Percentiles rank a stretch among this genome's conserved stretches.
Conservation (phyloP, 2,329 filamentous ascomycete genomes). For the Juglanconis sp. region DNA sequence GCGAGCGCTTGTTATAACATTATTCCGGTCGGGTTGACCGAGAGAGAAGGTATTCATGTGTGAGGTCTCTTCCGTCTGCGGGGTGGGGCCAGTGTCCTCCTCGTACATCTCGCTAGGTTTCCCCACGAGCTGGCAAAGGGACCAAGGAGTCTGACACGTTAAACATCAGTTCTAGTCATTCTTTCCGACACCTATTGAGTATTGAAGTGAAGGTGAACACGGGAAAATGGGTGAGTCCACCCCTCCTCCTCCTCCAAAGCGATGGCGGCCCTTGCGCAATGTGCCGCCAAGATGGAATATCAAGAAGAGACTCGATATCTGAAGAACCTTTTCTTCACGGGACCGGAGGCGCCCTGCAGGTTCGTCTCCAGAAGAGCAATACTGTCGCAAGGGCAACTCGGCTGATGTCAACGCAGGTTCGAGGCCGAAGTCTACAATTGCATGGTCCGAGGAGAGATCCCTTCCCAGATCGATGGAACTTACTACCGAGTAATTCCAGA, state of each 20-base stretch:
- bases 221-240: not conserved
- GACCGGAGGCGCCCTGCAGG: conserved; percentile 3
- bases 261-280: conserved; percentile 5
- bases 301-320: conserved; percentile 7
- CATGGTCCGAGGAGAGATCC: conserved; percentile 7
- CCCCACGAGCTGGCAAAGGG: too few relatives aligned
- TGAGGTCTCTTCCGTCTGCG: too few relatives aligned
- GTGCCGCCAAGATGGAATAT: conserved; percentile 8
- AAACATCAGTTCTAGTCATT: too few relatives aligned
- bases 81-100: too few relatives aligned
- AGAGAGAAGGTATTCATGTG: too few relatives aligned
- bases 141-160: too few relatives aligned
- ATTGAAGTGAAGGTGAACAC: too few relatives aligned
- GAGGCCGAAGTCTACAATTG: conserved; percentile 11
- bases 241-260: not conserved
- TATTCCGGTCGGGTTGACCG: too few relatives aligned
- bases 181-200: too few relatives aligned
- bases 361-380: not conserved
- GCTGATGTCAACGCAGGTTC: not conserved
- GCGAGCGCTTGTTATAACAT: too few relatives aligned
- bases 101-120: too few relatives aligned
- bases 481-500: conserved; percentile 13
- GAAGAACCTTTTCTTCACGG: conserved; percentile 8
- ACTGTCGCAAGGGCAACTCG: not conserved
- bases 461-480: conserved; percentile 9